phyloP scores from a whole-genome alignment of 352 stramenopile genomes.

The Blastocystis sp. region DNA sequence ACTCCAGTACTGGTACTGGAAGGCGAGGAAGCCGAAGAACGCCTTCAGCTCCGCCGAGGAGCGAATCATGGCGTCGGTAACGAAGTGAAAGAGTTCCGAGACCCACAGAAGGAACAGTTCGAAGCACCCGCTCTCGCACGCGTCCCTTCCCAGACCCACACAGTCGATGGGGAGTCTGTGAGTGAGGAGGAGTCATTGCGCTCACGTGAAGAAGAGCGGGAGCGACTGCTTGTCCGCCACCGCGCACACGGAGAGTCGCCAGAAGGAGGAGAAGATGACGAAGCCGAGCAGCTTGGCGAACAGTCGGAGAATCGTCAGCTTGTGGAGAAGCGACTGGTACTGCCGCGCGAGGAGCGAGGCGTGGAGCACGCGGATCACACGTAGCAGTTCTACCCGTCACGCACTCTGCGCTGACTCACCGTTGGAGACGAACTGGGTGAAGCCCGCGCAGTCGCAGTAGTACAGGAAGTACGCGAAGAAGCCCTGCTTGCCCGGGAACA shows the following conservation, averaged over 20 bases:
- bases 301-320: constrained; percentile 12
- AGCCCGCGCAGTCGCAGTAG: neutral
- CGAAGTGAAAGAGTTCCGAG: constrained; percentile 27
- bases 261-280: neutral
- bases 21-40: neutral
- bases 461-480: constrained; percentile 63
- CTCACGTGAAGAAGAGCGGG: neutral
- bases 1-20: neutral
- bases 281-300: constrained; percentile 51
- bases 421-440: neutral
- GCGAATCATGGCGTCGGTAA: neutral
- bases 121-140: constrained; percentile 13
- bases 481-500: constrained; percentile 64
- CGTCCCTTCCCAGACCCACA: neutral
- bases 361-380: neutral
- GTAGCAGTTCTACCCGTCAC: constrained; percentile 10
- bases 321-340: neutral
- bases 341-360: neutral
- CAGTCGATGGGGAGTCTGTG: constrained; percentile 20
- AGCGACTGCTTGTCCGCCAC: neutral
- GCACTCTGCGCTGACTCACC: neutral
- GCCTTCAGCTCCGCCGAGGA: neutral
- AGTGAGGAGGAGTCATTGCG: neutral
- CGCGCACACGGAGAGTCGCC: neutral
- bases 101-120: constrained; percentile 43